Evolutionary conservation across 495 filamentous ascomycete genomes (phyloP), one percentile per base, ranked within the genome.

Genomic region (Podospora tetraspora): DNA sequence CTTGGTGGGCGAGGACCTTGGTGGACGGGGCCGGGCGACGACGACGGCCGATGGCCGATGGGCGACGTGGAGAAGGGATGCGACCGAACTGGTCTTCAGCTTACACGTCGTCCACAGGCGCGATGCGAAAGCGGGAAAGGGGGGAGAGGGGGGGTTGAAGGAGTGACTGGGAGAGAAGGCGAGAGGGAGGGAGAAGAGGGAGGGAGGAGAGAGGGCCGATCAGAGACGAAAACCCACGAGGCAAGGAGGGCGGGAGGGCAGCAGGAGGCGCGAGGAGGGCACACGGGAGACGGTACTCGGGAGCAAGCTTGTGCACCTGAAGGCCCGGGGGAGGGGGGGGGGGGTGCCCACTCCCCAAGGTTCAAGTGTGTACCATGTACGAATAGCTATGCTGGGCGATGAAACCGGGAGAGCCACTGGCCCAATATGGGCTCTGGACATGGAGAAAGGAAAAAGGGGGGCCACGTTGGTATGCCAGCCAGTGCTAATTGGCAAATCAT

Each of bases 141-240:
- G 68, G 72, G 74, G 72, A 71, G 71, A 69, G 69, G 68, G 67
- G 64, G 52, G 58, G 56, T 62, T 68, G 74, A 74, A 73, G 72
- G 73, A 71, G 68, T 66, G 66, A 74, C 64, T 70, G 72, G 71
- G 61, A 57, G 63, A 52, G 43, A n/a, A 52, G 16, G 59, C 65
- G 61, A 37, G 67, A 62, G 61, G 63, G 57, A 70, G 66, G 67
- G 63, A 68, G 66, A 56, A 68, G 66, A 66, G 60, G 63, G 62
- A 56, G 25, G 29, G 57, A 43, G 67, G 69, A 68, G 58, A 52
- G 66, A 63, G 62, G 61, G 62, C 25, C 62, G 63, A 71, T 70
- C 68, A 73, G 67, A 72, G 61, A 67, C 22, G 24, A 34, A 62
- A 62, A 8, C 60, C 58, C 68, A 65, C 30, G 68, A 61, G 66